Evolutionary conservation across 2,329 filamentous ascomycete genomes (phyloP).

Genomic region (Fusarium mexicanum): DNA sequence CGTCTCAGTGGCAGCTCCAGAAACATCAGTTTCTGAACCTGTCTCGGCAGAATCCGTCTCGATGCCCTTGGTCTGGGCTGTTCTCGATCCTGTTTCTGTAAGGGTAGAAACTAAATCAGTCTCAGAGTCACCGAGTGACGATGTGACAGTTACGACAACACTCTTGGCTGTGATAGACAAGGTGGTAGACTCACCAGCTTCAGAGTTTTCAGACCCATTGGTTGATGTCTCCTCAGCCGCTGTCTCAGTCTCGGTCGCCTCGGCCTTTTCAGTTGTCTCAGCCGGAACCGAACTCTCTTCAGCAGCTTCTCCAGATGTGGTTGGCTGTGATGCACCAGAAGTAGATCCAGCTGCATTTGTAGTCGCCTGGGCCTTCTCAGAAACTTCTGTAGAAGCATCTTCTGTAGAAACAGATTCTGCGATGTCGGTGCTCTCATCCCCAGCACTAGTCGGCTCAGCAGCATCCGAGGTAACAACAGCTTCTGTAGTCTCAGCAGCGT

Average conservation of each 20-base stretch:
- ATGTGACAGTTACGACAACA: constrained; percentile 1
- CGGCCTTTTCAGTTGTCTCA: constrained; percentile 4
- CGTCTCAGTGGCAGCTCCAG: constrained; percentile 9
- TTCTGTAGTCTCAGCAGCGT: background rate
- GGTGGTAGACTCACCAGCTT: constrained; percentile 30
- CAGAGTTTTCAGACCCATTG: constrained; percentile 28
- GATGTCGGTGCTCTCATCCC: background rate
- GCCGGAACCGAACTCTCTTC: background rate
- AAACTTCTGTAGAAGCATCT: background rate
- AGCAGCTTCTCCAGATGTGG: constrained; percentile 8
- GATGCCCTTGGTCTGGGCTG: constrained; percentile 2
- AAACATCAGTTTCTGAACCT: background rate
- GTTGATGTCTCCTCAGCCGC: constrained; percentile 34
- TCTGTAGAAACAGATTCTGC: background rate
- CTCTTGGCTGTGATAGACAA: constrained; percentile 3
- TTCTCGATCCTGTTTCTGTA: constrained; percentile 23
- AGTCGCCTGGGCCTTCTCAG: background rate
- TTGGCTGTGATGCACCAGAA: constrained; percentile 17
- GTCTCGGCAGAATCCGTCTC: constrained; percentile 3
- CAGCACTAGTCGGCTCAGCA: background rate
- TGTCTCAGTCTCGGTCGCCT: constrained; percentile 18
- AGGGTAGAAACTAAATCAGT: constrained; percentile 22
- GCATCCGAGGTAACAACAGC: background rate
- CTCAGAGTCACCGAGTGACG: constrained; percentile 3
- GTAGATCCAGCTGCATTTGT: background rate